Base-by-base conservation (phyloP, 768 basidiomycete species). In the Tephrocybe sp. region DNA sequence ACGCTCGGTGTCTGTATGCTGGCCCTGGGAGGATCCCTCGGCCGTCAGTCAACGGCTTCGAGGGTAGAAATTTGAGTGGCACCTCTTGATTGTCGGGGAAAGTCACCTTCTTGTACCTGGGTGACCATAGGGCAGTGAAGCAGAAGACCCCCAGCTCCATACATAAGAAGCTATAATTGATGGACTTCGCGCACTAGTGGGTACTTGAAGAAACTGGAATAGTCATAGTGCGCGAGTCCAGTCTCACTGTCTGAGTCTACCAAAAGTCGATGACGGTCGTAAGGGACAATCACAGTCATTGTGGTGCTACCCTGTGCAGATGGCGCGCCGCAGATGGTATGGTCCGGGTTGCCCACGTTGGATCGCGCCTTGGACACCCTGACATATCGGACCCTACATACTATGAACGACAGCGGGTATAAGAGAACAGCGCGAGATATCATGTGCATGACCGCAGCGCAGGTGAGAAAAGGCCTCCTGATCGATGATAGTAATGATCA, bases 41-140 rank as follows among this genome's bases (percentile, higher is more conserved):
- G 21, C 39, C n/a, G 23, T 39, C 21, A 34, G 15, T 7, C 21
- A 34, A 15, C 45, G 24, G 10, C 50, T 45, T 41, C 26, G n/a
- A 30, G 17, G 24, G 28, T 34, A n/a, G n/a, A n/a, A n/a, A 45
- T 39, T 41, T 12, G 3, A 41, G 30, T 28, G 39, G 28, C 36
- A 40, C 20, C 20, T 49, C 28, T 24, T 41, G 48, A 49, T 49
- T 49, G 39, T 41, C 45, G 17, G 49, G 8, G 36, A 51, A 47
- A 43, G 14, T n/a, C 3, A 36, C 28, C 40, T 25, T 37, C 30
- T 18, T 41, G 49, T 55, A 40, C 54, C 45, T 47, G 47, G 40
- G 15, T 15, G 17, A 20, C 33, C 32, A 53, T 30, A 28, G 34
- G 42, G 26, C 7, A 18, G 28, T 1, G 23, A 37, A 23, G 8